Evolutionary conservation across 2,329 filamentous ascomycete species (phyloP).

Genomic region (Trichoderma simmonsii): DNA sequence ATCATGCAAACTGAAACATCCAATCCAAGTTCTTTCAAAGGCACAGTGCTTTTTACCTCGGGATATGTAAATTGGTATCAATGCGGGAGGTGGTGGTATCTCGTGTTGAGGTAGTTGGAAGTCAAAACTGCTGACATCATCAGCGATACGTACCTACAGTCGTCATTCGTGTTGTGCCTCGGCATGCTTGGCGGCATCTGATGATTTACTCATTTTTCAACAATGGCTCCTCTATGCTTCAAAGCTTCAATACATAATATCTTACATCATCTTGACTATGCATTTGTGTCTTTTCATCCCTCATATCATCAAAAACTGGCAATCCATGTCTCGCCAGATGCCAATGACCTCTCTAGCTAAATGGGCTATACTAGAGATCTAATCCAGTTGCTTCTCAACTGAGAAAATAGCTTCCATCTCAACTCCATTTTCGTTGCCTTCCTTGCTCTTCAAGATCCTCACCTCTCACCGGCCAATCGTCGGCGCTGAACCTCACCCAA

Average conservation of each 20-base stretch:
- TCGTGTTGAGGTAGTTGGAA: background rate
- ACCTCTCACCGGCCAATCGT: slow-evolving; percentile 70
- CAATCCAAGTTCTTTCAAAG: background rate
- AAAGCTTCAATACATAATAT: background rate
- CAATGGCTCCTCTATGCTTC: background rate
- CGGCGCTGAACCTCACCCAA: slow-evolving; percentile 90
- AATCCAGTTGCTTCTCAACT: background rate
- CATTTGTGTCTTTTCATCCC: background rate
- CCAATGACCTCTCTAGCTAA: background rate
- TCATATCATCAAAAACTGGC: background rate
- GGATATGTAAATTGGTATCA: background rate
- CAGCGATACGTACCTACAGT: background rate
- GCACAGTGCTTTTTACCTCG: background rate
- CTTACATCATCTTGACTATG: slow-evolving; percentile 11
- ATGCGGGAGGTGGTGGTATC: background rate
- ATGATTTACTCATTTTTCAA: background rate
- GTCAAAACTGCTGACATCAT: slow-evolving; percentile 13
- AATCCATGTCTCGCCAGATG: background rate
- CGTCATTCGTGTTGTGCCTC: background rate
- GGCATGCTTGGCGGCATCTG: background rate
- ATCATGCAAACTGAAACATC: background rate
- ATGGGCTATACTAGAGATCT: background rate
- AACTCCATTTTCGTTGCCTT: background rate
- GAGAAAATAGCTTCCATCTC: background rate
- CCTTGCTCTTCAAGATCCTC: slow-evolving; percentile 23